Base-by-base conservation (phyloP, 192 early-diverging fungal species). In the Backusella westeae region DNA sequence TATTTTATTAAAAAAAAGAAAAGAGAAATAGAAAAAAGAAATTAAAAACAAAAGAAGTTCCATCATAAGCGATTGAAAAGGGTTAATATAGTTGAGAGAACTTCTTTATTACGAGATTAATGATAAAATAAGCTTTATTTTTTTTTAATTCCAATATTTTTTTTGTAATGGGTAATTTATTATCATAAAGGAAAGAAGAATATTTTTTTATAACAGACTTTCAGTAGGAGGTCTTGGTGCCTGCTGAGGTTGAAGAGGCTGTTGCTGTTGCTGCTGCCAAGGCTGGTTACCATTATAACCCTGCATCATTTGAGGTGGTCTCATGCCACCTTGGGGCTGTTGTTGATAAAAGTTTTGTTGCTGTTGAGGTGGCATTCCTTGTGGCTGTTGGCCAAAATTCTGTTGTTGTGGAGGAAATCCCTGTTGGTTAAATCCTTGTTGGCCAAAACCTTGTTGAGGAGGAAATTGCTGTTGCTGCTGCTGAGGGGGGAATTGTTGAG, bases 211-310 rank as follows among this genome's bases (percentile, higher is more conserved):
- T 35, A 67, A 67, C 29, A 67, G 15, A 35, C 29, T 35, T 67
- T 67, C 29, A 63, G 56, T 34, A 35, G 67, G 67, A 39, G 67
- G 67, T 69, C 67, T 69, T 69, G 34, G 36, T 26, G 32, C 19
- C 15, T 69, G 34, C 15, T 35, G 34, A 36, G 67, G 67, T 39
- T 69, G 67, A 38, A 38, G 67, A 17, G 34, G 67, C n/a, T 35
- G 67, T 1, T 35, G 67, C 35, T 69, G 67, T 23, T 68, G 67
- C 19, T 68, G 34, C 2, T 34, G 34, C 35, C 35, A 36, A 36
- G 66, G 34, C 14, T 35, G 67, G 1, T 49, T 49, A 69, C n/a
- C 10, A 69, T 69, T 38, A 69, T 69, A 69, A 7, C 67, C 67
- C 8, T 69, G 67, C 34, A 63, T 63, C 23, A 63, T 63, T 63